Evolutionary conservation across 306 rosid species (phyloP).

Genomic region (Abrus pulchellus): DNA sequence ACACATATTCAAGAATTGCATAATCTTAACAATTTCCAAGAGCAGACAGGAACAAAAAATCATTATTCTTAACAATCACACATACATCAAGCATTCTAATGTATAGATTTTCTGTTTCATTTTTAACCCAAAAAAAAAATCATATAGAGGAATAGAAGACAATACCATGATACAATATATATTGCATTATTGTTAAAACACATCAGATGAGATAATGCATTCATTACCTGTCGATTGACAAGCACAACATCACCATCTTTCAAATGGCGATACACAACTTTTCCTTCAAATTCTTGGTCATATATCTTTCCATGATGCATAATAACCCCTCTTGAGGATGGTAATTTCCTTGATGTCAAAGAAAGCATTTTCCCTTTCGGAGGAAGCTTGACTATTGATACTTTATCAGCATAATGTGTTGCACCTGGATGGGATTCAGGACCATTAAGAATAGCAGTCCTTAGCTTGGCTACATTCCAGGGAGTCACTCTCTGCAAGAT

Average conservation of each 20-base stretch:
- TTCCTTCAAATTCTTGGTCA: slow-evolving; percentile 82
- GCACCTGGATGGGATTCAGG: slow-evolving; percentile 93
- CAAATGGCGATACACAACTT: slow-evolving; percentile 89
- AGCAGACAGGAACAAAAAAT: slow-evolving; percentile 7
- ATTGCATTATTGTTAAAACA: slow-evolving; percentile 25
- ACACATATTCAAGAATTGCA: background rate
- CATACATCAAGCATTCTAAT: slow-evolving; percentile 23
- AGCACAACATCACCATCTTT: slow-evolving; percentile 94
- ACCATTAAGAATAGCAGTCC: slow-evolving; percentile 81
- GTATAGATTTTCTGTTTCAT: background rate
- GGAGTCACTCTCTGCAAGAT: slow-evolving; percentile 85
- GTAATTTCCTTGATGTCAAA: slow-evolving; percentile 69
- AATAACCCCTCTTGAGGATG: slow-evolving; percentile 80
- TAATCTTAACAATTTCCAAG: slow-evolving; percentile 7
- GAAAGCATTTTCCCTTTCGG: slow-evolving; percentile 57
- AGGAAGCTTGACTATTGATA: slow-evolving; percentile 58
- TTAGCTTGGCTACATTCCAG: slow-evolving; percentile 79
- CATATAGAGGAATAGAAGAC: slow-evolving; percentile 12
- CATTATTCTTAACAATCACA: background rate
- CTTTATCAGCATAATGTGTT: slow-evolving; percentile 76
- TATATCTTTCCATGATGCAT: slow-evolving; percentile 64
- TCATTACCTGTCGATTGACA: slow-evolving; percentile 91
- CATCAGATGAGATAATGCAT: slow-evolving; percentile 37
- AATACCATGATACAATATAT: background rate
- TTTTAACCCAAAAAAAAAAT: background rate